Evolutionary conservation across 768 basidiomycete genomes (phyloP).

Genomic region (Austroboletus festivus): DNA sequence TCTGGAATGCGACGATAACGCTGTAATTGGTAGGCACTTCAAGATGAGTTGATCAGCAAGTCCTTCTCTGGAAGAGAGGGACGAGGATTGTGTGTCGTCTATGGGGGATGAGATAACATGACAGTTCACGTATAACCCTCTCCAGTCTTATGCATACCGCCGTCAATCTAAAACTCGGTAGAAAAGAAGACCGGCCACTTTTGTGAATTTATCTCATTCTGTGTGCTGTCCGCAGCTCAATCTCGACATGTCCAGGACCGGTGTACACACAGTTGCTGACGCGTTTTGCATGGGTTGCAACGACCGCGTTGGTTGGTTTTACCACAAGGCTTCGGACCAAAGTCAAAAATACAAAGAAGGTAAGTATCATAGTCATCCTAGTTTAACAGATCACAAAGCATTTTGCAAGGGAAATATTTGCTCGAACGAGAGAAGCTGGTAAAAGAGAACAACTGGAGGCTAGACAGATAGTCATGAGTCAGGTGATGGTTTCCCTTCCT

Average conservation of each 20-base stretch:
- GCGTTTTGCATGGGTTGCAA: slow-evolving; percentile 77
- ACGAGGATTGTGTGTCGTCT: slow-evolving; percentile 63
- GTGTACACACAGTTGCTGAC: slow-evolving; percentile 79
- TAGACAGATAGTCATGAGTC: slow-evolving; percentile 41
- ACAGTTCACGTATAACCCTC: background rate
- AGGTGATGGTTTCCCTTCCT: background rate
- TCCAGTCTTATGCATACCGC: slow-evolving; percentile 74
- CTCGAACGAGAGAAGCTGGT: slow-evolving; percentile 75
- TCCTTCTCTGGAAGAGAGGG: slow-evolving; percentile 82
- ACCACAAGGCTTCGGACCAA: slow-evolving; percentile 71
- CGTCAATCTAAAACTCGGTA: slow-evolving; percentile 69
- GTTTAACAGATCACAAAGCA: background rate
- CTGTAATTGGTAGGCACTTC: slow-evolving; percentile 51
- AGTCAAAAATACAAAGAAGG: slow-evolving; percentile 88
- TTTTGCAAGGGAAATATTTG: slow-evolving; percentile 67
- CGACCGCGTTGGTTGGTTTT: slow-evolving; percentile 79
- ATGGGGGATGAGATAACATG: background rate
- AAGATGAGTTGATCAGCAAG: slow-evolving; percentile 84
- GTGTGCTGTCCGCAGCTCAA: slow-evolving; percentile 3
- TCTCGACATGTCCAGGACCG: slow-evolving; percentile 49
- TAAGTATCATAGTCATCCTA: slow-evolving; percentile 20
- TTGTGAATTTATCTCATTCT: slow-evolving; percentile 42
- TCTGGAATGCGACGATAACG: background rate
- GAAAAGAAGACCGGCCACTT: slow-evolving; percentile 69
- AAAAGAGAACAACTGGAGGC: slow-evolving; percentile 78